Percentiles rank a stretch among this genome's conserved stretches.
These are phyloP conservation scores for Fusarium metavorans DNA, from an alignment of 2,329 filamentous ascomycete species.

Conservation along the genomic window DNA sequence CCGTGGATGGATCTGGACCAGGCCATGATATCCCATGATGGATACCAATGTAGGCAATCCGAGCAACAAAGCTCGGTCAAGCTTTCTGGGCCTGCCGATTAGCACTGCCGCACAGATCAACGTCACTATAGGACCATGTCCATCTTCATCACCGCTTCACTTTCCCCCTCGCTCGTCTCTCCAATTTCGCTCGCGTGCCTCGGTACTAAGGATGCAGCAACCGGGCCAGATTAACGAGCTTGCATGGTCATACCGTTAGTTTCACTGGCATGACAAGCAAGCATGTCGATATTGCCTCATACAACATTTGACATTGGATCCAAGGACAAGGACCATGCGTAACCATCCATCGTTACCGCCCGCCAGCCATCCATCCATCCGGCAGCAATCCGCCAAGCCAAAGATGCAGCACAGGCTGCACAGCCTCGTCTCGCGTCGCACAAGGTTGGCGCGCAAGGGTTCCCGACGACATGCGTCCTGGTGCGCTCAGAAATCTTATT, in stretches of 20 bases:
- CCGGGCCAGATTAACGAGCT: slow-evolving; percentile 24
- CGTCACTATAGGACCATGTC: not conserved
- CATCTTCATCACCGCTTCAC: slow-evolving; percentile 1
- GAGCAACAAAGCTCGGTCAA: not conserved
- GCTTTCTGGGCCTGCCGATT: slow-evolving; percentile 7
- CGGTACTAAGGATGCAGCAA: not conserved
- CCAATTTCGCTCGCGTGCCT: slow-evolving; percentile 34
- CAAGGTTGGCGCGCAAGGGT: slow-evolving; percentile 4
- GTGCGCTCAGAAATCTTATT: not conserved
- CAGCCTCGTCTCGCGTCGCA: slow-evolving; percentile 26
- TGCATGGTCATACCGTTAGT: slow-evolving; percentile 1
- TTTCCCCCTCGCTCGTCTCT: not conserved
- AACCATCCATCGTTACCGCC: slow-evolving; percentile 16
- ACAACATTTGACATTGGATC: slow-evolving; percentile 16
- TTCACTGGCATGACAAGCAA: not conserved
- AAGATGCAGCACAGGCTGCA: slow-evolving; percentile 35
- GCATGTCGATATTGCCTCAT: slow-evolving; percentile 24
- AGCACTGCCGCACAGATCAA: slow-evolving; percentile 11
- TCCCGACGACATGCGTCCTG: slow-evolving; percentile 11
- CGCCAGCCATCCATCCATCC: slow-evolving; percentile 26
- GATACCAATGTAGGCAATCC: slow-evolving; percentile 1
- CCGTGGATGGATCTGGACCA: not conserved
- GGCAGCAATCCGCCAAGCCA: slow-evolving; percentile 4
- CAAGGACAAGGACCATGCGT: slow-evolving; percentile 14
- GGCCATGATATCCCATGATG: not conserved